phyloP scores from a whole-genome alignment of 495 filamentous ascomycete species.

The Parachaetomium inaequale region DNA sequence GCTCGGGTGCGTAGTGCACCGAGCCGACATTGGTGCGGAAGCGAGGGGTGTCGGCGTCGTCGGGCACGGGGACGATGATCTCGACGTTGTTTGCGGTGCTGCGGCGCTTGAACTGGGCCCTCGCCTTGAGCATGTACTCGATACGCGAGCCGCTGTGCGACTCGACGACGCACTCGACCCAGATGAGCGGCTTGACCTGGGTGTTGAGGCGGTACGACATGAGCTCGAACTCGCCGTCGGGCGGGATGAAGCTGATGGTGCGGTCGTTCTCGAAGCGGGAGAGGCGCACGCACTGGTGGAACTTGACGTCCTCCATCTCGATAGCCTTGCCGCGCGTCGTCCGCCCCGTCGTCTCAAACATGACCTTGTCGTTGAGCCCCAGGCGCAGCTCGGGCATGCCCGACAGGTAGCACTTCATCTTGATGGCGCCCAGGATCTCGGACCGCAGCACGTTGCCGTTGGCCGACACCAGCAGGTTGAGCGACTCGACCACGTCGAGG shows the following conservation, averaged over 20 bases:
- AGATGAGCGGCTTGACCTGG: slow-evolving; percentile 96
- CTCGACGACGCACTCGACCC: slow-evolving; percentile 98
- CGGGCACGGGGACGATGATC: slow-evolving; percentile 94
- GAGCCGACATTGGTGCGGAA: slow-evolving; percentile 97
- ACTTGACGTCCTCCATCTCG: slow-evolving; percentile 99
- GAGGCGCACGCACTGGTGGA: slow-evolving; percentile 96
- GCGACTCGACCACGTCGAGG: slow-evolving; percentile 92
- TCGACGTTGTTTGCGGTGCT: slow-evolving; percentile 99
- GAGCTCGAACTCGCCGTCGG: slow-evolving; percentile 97
- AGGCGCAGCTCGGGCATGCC: slow-evolving; percentile 97
- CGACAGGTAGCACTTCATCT: slow-evolving; percentile 99
- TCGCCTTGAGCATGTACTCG: slow-evolving; percentile 98
- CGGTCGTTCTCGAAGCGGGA: slow-evolving; percentile 97
- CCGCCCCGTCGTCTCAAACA: slow-evolving; percentile 98
- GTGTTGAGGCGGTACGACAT: slow-evolving; percentile 99
- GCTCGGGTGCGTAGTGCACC: slow-evolving; percentile 98
- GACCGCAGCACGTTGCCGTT: slow-evolving; percentile 95
- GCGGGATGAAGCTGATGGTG: slow-evolving; percentile 98
- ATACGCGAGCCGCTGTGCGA: slow-evolving; percentile 91
- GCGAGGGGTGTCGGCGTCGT: slow-evolving; percentile 92
- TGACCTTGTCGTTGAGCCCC: slow-evolving; percentile 97
- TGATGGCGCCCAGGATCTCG: slow-evolving; percentile 95
- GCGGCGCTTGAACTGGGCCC: slow-evolving; percentile 96
- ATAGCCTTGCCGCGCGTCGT: slow-evolving; percentile 95
- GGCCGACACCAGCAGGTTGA: slow-evolving; percentile 92